Base-by-base conservation (phyloP, 2,329 filamentous ascomycete species). In the Didymella segeticola region DNA sequence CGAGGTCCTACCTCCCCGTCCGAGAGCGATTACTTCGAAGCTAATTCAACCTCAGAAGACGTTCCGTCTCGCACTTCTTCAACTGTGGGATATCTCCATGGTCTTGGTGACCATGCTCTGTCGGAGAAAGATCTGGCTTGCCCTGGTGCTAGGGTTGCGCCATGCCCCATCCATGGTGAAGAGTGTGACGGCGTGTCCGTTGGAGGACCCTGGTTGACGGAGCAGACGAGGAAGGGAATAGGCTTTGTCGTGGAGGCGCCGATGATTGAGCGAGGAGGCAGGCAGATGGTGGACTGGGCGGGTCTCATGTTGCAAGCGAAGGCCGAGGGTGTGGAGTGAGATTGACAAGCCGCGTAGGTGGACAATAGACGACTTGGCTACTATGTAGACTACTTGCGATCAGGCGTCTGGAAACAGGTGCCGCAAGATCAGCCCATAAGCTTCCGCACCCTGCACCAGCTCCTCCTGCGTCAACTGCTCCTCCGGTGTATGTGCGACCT, bases 251-350 rank as follows among this genome's bases (percentile, higher is more conserved):
- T 64, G 1, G 14, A 43, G 12, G 59, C 63, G 20, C 66, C 69
- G 1, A 26, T 59, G 30, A 34, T 67, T 3, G 10, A 47, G 25
- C 38, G 49, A 1, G 57, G 46, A 4, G 63, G 48, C 0, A 51
- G 65, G 37, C 29, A 48, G 3, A 68, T 71, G 59, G 46, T 70
- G 2, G 65, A 72, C 43, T 72, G 68, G 69, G 15, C 14, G 12
- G 41, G 10, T 45, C 15, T 72, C 27, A 19, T 59, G 46, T 15
- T 45, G 17, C 59, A 70, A 58, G 63, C 63, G 59, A 56, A 23
- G 49, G 53, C 27, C 7, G 23, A 22, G 33, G 41, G 29, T 14
- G 11, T 26, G 12, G 4, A 26, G 27, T 15, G 38, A 46, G 11
- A 19, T 22, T 20, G n/a, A n/a, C n/a, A n/a, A n/a, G n/a, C n/a